Evolutionary conservation across 768 basidiomycete species (phyloP).

Genomic region (Grammothele lineata): DNA sequence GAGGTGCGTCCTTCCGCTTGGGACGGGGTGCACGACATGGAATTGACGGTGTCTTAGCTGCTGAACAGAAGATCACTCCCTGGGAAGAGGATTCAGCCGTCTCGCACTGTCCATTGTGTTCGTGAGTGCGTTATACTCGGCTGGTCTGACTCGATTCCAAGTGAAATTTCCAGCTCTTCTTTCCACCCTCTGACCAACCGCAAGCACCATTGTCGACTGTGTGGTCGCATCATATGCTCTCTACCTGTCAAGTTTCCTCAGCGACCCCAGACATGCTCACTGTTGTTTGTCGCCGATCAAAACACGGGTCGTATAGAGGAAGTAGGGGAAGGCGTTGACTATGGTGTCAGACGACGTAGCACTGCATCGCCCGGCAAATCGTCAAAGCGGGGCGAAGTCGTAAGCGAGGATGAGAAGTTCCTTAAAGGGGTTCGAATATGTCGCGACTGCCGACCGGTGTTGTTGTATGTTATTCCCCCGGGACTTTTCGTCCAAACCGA

Average conservation of each 20-base stretch:
- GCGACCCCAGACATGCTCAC: constrained; percentile 65
- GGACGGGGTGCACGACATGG: neutral
- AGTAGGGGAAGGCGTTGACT: constrained; percentile 79
- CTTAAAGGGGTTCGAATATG: constrained; percentile 88
- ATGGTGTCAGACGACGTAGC: constrained; percentile 62
- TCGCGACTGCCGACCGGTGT: constrained; percentile 70
- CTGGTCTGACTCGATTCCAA: neutral
- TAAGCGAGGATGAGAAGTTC: constrained; percentile 73
- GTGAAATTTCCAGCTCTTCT: constrained; percentile 40
- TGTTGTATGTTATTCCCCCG: constrained; percentile 55
- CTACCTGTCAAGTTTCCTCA: constrained; percentile 73
- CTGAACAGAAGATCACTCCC: constrained; percentile 90
- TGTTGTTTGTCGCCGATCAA: constrained; percentile 82
- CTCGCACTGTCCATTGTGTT: constrained; percentile 82
- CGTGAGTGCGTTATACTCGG: constrained; percentile 39
- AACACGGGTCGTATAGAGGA: constrained; percentile 76
- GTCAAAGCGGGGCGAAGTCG: constrained; percentile 30
- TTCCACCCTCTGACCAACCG: constrained; percentile 91
- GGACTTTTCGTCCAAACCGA: neutral
- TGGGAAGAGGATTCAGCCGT: constrained; percentile 86
- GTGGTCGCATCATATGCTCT: constrained; percentile 89
- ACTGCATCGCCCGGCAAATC: constrained; percentile 30
- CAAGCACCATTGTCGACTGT: constrained; percentile 94
- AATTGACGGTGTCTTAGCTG: constrained; percentile 37
- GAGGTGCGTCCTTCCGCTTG: constrained; percentile 43